phyloP scores from a whole-genome alignment of 371 early-diverging fungal species.

The Actinomortierella wolfii region DNA sequence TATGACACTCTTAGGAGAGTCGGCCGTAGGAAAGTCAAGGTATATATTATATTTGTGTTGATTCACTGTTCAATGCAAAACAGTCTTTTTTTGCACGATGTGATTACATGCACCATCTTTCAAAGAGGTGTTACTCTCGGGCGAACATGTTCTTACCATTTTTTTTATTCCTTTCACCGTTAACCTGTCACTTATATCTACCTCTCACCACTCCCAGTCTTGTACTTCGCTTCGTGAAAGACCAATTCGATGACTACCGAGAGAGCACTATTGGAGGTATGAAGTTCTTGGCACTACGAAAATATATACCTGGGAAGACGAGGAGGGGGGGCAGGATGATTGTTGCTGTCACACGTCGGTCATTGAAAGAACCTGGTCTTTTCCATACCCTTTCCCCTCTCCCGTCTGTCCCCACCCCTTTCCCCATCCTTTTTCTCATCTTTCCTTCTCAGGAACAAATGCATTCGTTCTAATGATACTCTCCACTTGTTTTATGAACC shows the following conservation, averaged over 20 bases:
- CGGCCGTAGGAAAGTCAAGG: conserved; percentile 91
- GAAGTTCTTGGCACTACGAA: conserved; percentile 1
- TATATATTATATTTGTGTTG: conserved; percentile 37
- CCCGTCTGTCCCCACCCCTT: conserved; percentile 3
- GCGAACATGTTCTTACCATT: neutral
- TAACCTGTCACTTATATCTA: conserved; percentile 36
- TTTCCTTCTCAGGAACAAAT: no score
- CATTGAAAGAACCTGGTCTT: neutral
- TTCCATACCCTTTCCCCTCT: neutral
- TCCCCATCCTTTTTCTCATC: neutral
- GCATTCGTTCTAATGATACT: neutral
- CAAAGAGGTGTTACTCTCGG: neutral
- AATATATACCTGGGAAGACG: neutral
- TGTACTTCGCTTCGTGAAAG: conserved; percentile 95
- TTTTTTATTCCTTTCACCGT: conserved; percentile 5
- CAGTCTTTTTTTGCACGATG: neutral
- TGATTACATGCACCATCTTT: no score
- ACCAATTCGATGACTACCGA: conserved; percentile 97
- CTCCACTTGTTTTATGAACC: conserved; percentile 1
- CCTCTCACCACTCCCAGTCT: conserved; percentile 58
- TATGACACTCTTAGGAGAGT: conserved; percentile 66
- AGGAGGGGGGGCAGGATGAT: conserved; percentile 3
- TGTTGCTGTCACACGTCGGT: conserved; percentile 13
- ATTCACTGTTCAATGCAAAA: neutral
- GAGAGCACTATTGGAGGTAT: conserved; percentile 98